These are phyloP conservation scores for Coniella lustricola DNA, from an alignment of 2,329 filamentous ascomycete species.

Conservation along the genomic window DNA sequence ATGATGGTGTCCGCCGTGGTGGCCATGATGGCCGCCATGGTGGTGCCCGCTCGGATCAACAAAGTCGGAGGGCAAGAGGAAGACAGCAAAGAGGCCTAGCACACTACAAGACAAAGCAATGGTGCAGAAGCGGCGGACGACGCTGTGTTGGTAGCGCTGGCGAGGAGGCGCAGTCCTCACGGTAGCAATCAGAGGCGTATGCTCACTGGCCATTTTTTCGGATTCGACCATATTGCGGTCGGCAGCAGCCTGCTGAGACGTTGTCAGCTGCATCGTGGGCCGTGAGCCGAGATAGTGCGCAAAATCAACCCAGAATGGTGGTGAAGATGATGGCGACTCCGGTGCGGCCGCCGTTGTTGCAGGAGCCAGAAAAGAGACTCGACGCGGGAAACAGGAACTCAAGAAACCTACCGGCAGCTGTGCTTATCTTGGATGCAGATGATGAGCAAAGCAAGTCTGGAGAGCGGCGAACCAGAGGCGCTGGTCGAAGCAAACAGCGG, in stretches of 20 bases:
- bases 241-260: background rate
- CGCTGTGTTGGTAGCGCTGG: constrained; percentile 51
- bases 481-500: no score
- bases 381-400: no score
- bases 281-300: background rate
- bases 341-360: background rate
- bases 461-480: no score
- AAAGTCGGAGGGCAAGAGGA: constrained; percentile 34
- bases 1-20: constrained; percentile 23
- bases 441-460: no score
- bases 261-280: constrained; percentile 5
- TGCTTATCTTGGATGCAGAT: no score
- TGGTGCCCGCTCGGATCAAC: constrained; percentile 29
- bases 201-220: constrained; percentile 43
- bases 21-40: constrained; percentile 22
- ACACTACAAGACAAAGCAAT: constrained; percentile 51
- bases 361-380: no score
- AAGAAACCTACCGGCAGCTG: no score
- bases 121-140: constrained; percentile 59
- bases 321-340: background rate
- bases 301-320: background rate
- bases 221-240: constrained; percentile 14
- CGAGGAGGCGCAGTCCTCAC: constrained; percentile 48
- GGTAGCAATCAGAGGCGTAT: constrained; percentile 60
- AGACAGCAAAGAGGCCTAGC: constrained; percentile 41